phyloP scores from a whole-genome alignment of 306 rosid genomes.

The Lotus japonicus region DNA sequence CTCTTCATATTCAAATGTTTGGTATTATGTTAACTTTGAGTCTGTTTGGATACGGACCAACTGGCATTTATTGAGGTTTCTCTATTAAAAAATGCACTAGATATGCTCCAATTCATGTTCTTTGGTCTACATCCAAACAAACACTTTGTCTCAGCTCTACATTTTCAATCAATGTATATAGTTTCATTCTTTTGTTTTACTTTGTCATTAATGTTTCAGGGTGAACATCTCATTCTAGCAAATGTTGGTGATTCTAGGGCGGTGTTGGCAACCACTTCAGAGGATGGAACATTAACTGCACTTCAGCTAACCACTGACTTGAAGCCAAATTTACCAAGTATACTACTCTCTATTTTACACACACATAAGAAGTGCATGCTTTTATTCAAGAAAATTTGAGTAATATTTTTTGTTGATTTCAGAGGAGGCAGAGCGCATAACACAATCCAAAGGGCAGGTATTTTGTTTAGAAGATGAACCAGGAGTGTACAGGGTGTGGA shows the following conservation, averaged over 20 bases:
- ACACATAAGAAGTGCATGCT: background rate
- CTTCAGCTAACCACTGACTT: conserved; percentile 65
- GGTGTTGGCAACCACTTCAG: conserved; percentile 53
- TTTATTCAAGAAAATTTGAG: background rate
- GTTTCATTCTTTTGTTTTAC: background rate
- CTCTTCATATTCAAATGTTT: no score
- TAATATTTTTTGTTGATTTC: background rate
- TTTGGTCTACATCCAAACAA: no score
- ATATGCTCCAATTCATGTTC: no score
- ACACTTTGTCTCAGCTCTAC: no score
- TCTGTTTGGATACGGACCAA: no score
- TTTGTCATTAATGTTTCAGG: conserved; percentile 32
- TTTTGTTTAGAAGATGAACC: conserved; percentile 64
- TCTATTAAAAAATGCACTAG: no score
- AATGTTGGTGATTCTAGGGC: conserved; percentile 78
- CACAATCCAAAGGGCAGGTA: conserved; percentile 44
- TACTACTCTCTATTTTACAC: background rate
- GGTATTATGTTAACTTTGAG: no score
- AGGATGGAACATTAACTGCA: conserved; percentile 46
- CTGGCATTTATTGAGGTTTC: no score
- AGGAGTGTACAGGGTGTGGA: conserved; percentile 67
- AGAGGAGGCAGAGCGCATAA: conserved; percentile 74
- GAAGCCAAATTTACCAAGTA: conserved; percentile 65
- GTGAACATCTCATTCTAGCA: conserved; percentile 52
- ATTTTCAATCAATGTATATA: background rate